Evolutionary conservation across 179 eudicot genomes (phyloP), one percentile per base, ranked within the genome.

Genomic region (Drosera spatulata): DNA sequence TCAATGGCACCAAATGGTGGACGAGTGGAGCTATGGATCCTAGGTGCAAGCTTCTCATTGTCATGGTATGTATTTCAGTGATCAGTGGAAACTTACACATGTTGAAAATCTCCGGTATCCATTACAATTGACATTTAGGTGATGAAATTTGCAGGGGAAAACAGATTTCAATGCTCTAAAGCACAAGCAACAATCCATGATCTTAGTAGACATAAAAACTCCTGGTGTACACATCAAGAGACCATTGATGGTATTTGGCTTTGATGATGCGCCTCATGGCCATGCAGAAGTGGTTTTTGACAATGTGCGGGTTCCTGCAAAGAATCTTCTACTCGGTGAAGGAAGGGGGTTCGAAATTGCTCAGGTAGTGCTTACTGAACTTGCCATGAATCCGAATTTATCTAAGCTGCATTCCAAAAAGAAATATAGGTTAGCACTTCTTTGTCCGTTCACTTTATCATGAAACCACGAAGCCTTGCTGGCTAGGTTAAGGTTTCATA

Each of bases 11-110:
- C 48, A 89, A 93, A 71, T 93, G 99, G 99, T 93, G 99, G 97
- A 89, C 99, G n/a, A 93, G 99, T 68, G 99, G 97, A 72, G 99
- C 99, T 43, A 93, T 93, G 99, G 99, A 93, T 81, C 95, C 99
- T 67, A 83, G 99, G 74, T 93, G 99, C 82, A 89, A 79, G 71
- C 62, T 93, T 60, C 95, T 93, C 49, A 86, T 93, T 39, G 80
- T 89, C 61, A 86, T 86, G 99, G 99, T 90, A 50, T 76, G 94
- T 65, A 42, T 65, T 53, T 46, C 41, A 62, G 42, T 40, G 15
- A 54, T 10, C 14, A 13, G 46, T 64, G 42, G 6, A 10, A 11
- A 58, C 49, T 42, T 11, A 22, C 1, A 7, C 11, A 9, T 56
- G 12, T 44, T 39, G 42, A 56, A 38, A 41, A 56, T 56, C 7